Evolutionary conservation across 352 stramenopile genomes (phyloP).

Genomic region (Pythium myriotylum): DNA sequence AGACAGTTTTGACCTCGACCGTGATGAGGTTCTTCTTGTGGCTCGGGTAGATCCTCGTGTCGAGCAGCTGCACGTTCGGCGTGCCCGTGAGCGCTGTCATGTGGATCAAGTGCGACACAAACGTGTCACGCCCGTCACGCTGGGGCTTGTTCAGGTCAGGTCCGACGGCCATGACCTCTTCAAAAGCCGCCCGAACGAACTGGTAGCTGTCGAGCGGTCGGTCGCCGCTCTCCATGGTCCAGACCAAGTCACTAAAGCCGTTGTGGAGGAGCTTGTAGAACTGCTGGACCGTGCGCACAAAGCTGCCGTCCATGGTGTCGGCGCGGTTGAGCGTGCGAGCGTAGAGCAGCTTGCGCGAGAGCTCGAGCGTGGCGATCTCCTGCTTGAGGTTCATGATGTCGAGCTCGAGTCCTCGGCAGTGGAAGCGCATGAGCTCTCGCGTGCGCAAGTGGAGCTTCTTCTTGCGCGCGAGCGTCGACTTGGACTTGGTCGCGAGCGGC

Average conservation of each 20-base stretch:
- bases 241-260: constrained; percentile 8
- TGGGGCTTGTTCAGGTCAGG: neutral
- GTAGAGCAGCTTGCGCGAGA: constrained; percentile 2
- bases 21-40: neutral
- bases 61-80: constrained; percentile 11
- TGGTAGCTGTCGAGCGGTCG: constrained; percentile 9
- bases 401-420: constrained; percentile 15
- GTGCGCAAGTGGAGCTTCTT: constrained; percentile 16
- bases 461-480: constrained; percentile 3
- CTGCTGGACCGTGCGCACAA: constrained; percentile 2
- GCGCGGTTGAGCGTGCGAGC: constrained; percentile 9
- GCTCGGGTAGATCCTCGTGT: neutral
- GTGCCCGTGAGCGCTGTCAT: constrained; percentile 12
- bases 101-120: neutral
- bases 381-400: constrained; percentile 20
- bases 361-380: constrained; percentile 17
- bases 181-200: constrained; percentile 10
- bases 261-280: constrained; percentile 8
- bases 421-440: constrained; percentile 16
- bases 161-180: constrained; percentile 1
- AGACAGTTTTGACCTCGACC: constrained; percentile 4
- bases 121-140: neutral
- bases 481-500: constrained; percentile 2
- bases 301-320: neutral
- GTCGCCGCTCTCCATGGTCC: neutral